phyloP scores from a whole-genome alignment of 148 eudicot species.

The Dianthus caryophyllus region DNA sequence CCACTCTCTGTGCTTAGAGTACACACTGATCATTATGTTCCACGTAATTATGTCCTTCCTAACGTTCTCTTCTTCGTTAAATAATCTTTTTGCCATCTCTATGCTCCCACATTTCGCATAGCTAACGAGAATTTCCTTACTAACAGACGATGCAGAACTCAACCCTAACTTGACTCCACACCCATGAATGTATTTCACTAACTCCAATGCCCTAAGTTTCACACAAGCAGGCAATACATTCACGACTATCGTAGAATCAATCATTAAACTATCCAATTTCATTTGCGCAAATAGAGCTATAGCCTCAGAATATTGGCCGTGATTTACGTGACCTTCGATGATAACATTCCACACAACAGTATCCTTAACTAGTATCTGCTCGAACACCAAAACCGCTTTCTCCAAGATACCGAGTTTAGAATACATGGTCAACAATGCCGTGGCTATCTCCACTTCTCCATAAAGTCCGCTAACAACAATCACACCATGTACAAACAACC shows the following conservation, averaged over 20 bases:
- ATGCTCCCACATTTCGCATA: conserved; percentile 42
- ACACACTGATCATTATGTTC: conserved; percentile 38
- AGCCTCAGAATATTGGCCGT: conserved; percentile 26
- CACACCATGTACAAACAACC: conserved; percentile 24
- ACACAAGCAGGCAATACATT: conserved; percentile 38
- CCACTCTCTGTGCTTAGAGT: conserved; percentile 36
- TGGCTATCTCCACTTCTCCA: conserved; percentile 27
- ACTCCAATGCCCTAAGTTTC: conserved; percentile 29
- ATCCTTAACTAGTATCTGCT: conserved; percentile 31
- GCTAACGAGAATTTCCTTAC: conserved; percentile 30
- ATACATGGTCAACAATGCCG: conserved; percentile 35
- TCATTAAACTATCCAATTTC: conserved; percentile 21
- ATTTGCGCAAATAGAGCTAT: conserved; percentile 19
- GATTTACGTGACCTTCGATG: conserved; percentile 29
- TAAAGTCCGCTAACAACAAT: conserved; percentile 23
- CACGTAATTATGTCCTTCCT: conserved; percentile 30
- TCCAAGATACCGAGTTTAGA: conserved; percentile 23
- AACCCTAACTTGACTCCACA: conserved; percentile 27
- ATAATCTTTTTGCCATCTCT: conserved; percentile 33
- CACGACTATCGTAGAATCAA: conserved; percentile 26
- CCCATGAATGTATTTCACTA: conserved; percentile 34
- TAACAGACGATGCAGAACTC: conserved; percentile 20
- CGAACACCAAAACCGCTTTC: conserved; percentile 28
- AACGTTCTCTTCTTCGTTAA: conserved; percentile 27
- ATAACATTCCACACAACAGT: conserved; percentile 35